These are phyloP conservation scores for Thymus mandschuricus DNA, from an alignment of 257 asterid species.

Conservation along the genomic window DNA sequence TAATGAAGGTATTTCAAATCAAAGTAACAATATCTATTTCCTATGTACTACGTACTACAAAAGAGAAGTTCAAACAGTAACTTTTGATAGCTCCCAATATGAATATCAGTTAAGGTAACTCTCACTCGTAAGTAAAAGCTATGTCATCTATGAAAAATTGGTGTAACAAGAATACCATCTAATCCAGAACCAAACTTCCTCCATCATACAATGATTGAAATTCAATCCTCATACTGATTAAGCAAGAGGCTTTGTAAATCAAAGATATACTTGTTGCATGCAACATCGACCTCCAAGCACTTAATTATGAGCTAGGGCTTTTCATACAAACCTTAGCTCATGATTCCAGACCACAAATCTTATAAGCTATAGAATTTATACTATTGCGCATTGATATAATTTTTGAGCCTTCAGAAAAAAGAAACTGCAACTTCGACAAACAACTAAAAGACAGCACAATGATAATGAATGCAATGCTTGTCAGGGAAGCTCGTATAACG, in stretches of 20 bases:
- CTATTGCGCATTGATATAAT: neutral
- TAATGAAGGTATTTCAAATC: neutral
- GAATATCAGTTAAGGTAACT: slow-evolving; percentile 8
- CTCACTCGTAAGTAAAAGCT: neutral
- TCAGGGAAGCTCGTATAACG: neutral
- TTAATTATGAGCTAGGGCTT: neutral
- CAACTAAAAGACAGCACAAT: neutral
- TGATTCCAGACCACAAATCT: slow-evolving; percentile 21
- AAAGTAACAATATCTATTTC: neutral
- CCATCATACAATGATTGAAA: neutral
- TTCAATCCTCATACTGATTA: neutral
- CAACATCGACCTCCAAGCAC: slow-evolving; percentile 4
- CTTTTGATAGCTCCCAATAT: neutral
- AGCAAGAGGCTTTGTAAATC: neutral
- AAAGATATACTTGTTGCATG: neutral
- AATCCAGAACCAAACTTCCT: neutral
- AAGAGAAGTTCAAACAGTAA: neutral
- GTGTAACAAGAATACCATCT: neutral
- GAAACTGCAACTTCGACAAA: neutral
- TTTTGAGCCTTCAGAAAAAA: neutral
- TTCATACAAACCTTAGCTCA: neutral
- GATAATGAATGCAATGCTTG: neutral
- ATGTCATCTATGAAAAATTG: neutral
- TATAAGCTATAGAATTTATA: slow-evolving; percentile 2
- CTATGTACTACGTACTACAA: neutral